A percentile compares a stretch with the other conserved stretches of the same genome.
Evolutionary conservation across 73 alveolate species (phyloP).

Genomic region (Paramecium caudatum): DNA sequence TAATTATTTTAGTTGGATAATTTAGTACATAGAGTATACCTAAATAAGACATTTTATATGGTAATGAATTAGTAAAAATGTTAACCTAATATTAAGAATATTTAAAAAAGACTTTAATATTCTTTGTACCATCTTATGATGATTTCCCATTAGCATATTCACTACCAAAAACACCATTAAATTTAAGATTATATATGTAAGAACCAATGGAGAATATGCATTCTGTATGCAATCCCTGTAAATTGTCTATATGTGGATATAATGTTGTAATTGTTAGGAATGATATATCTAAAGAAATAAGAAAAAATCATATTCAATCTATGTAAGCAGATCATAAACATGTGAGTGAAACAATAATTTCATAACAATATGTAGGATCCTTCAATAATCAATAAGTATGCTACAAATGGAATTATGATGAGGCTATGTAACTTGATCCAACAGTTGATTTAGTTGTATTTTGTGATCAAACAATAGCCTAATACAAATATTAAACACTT

Average conservation of each 20-base stretch:
- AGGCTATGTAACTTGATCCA: neutral
- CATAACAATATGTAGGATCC: neutral
- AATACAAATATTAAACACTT: constrained; percentile 5
- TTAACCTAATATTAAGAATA: neutral
- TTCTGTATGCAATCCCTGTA: constrained; percentile 12
- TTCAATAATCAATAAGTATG: neutral
- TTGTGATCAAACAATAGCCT: neutral
- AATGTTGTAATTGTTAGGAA: neutral
- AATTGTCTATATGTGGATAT: neutral
- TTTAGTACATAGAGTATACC: neutral
- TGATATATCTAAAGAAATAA: constrained; percentile 29
- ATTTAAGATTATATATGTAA: neutral
- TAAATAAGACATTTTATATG: neutral
- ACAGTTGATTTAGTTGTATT: constrained; percentile 30
- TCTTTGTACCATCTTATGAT: constrained; percentile 13
- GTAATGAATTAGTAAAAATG: constrained; percentile 6
- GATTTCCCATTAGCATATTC: constrained; percentile 51
- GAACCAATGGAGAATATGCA: constrained; percentile 14
- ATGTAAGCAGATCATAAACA: neutral
- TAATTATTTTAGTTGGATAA: constrained; percentile 2
- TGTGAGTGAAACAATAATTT: constrained; percentile 1
- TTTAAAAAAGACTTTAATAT: neutral
- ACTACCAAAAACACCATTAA: neutral
- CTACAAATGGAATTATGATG: constrained; percentile 24
- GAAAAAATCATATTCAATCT: neutral